Evolutionary conservation across 257 asterid genomes (phyloP).

Genomic region (Primulina eburnea): DNA sequence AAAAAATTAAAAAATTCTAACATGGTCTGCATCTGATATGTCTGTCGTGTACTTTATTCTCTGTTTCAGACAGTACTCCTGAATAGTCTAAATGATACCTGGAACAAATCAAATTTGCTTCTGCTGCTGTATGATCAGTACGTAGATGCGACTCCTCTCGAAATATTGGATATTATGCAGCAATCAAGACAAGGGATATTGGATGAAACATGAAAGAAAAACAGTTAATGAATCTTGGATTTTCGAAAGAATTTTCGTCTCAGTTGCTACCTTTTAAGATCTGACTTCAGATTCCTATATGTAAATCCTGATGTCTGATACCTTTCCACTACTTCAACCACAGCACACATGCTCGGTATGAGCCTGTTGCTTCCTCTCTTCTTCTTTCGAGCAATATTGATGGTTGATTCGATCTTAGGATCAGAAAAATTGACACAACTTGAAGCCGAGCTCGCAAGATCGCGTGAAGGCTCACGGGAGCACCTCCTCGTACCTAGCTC

Average conservation of each 20-base stretch:
- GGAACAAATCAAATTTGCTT: too few species aligned
- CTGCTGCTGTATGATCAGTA: constrained; percentile 13
- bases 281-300: constrained; percentile 46
- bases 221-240: background rate
- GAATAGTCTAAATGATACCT: too few species aligned
- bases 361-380: constrained; percentile 34
- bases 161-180: constrained; percentile 1
- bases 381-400: constrained; percentile 28
- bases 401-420: constrained; percentile 24
- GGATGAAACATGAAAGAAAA: constrained; percentile 45
- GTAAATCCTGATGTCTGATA: constrained; percentile 28
- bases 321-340: constrained; percentile 40
- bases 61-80: too few species aligned
- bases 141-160: constrained; percentile 47
- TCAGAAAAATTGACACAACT: constrained; percentile 13
- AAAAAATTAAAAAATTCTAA: too few species aligned
- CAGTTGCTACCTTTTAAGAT: constrained; percentile 17
- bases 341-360: constrained; percentile 34
- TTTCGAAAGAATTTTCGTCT: too few species aligned
- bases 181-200: constrained; percentile 17
- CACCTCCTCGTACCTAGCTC: background rate
- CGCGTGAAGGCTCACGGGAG: constrained; percentile 29
- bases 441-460: background rate
- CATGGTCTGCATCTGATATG: too few species aligned
- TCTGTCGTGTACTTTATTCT: too few species aligned